Evolutionary conservation across 2,329 filamentous ascomycete genomes (phyloP).

Genomic region (Fonsecaea erecta): DNA sequence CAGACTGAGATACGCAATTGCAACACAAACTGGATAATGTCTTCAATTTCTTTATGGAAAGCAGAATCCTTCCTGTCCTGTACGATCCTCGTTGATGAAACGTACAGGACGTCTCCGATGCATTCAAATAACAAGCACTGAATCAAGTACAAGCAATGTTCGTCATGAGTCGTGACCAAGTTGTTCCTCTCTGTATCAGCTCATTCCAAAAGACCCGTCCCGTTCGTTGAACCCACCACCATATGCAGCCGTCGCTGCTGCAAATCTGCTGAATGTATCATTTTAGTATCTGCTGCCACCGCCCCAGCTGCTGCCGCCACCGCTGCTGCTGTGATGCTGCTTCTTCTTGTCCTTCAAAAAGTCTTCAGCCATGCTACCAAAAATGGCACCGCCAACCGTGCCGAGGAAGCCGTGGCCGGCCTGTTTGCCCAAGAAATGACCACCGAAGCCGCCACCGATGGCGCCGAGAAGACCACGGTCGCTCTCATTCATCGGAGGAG

Average conservation of each 20-base stretch:
- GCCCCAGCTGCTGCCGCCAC: constrained; percentile 34
- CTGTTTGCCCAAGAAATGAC: constrained; percentile 61
- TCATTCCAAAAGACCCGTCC: background rate
- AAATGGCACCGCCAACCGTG: constrained; percentile 46
- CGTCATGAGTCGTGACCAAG: constrained; percentile 14
- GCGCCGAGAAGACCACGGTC: constrained; percentile 64
- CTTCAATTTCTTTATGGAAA: background rate
- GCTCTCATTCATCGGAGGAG: constrained; percentile 51
- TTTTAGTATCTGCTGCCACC: constrained; percentile 33
- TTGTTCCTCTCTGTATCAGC: constrained; percentile 3
- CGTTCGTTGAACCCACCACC: background rate
- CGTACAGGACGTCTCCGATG: background rate
- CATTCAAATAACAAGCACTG: background rate
- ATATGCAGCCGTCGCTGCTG: background rate
- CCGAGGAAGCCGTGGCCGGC: constrained; percentile 63
- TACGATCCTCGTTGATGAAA: background rate
- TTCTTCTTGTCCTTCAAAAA: constrained; percentile 56
- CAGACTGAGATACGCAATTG: background rate
- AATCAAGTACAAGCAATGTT: constrained; percentile 9
- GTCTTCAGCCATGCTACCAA: constrained; percentile 55
- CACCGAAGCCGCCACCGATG: constrained; percentile 61
- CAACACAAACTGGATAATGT: background rate
- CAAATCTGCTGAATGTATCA: background rate
- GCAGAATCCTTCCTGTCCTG: background rate
- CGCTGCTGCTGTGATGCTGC: constrained; percentile 35